Evolutionary conservation across 2,329 filamentous ascomycete genomes (phyloP).

Genomic region (Penicillium decumbens): DNA sequence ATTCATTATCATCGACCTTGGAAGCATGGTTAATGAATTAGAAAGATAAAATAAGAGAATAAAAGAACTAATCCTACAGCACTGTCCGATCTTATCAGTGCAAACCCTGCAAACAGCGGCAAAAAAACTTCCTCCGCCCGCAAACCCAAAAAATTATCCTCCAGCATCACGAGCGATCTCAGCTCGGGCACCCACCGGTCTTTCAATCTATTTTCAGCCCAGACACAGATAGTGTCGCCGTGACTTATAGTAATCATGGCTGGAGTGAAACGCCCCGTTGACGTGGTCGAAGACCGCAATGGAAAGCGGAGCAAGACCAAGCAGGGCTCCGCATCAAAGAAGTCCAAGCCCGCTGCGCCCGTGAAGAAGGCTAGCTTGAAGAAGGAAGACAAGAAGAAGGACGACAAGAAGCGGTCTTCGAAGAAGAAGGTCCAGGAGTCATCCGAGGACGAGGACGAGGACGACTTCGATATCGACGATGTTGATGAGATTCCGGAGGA

Average conservation of each 20-base stretch:
- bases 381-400: slow-evolving; percentile 33
- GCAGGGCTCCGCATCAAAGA: slow-evolving; percentile 26
- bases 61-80: too few relatives aligned
- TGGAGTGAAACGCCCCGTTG: slow-evolving; percentile 40
- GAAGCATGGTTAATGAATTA: not conserved
- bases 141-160: slow-evolving; percentile 30
- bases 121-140: slow-evolving; percentile 33
- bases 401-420: slow-evolving; percentile 27
- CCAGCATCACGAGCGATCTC: slow-evolving; percentile 20
- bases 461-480: slow-evolving; percentile 55
- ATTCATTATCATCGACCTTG: too few relatives aligned
- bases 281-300: slow-evolving; percentile 36
- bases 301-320: slow-evolving; percentile 41
- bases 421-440: slow-evolving; percentile 37
- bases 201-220: slow-evolving; percentile 6
- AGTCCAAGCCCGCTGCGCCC: slow-evolving; percentile 23
- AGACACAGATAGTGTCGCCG: slow-evolving; percentile 12
- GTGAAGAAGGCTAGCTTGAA: slow-evolving; percentile 29
- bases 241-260: slow-evolving; percentile 30
- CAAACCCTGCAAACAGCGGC: slow-evolving; percentile 30
- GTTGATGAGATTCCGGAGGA: slow-evolving; percentile 20
- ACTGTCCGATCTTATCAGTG: slow-evolving; percentile 20
- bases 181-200: slow-evolving; percentile 16
- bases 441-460: slow-evolving; percentile 42
- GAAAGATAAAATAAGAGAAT: not conserved